phyloP scores from a whole-genome alignment of 1,284 basidiomycete genomes.

The Neonothopanus nambi region DNA sequence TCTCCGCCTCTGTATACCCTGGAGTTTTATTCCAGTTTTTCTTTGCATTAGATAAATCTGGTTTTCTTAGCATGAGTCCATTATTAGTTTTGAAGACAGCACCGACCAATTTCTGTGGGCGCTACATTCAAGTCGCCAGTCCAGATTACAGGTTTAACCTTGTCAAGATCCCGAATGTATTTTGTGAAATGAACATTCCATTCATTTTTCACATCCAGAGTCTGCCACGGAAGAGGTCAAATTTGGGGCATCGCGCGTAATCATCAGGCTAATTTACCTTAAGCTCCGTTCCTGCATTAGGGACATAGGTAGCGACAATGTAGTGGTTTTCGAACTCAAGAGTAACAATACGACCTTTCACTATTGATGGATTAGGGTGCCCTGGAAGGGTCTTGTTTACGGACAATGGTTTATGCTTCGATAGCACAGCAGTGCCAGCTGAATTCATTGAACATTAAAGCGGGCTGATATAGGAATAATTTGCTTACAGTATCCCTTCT shows the following conservation, averaged over 20 bases:
- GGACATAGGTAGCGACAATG: slow-evolving; percentile 82
- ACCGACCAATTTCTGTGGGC: slow-evolving; percentile 66
- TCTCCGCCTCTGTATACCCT: slow-evolving; percentile 82
- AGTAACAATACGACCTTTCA: slow-evolving; percentile 80
- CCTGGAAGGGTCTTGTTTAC: slow-evolving; percentile 69
- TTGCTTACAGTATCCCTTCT: slow-evolving; percentile 71
- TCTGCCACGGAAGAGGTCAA: slow-evolving; percentile 41
- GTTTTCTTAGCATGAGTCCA: background rate
- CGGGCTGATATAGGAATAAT: background rate
- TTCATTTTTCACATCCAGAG: slow-evolving; percentile 67
- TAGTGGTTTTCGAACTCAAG: slow-evolving; percentile 77
- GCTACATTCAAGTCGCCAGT: slow-evolving; percentile 89
- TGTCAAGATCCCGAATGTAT: slow-evolving; percentile 73
- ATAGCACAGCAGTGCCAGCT: slow-evolving; percentile 85
- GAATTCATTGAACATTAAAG: slow-evolving; percentile 5
- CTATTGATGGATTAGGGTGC: slow-evolving; percentile 59
- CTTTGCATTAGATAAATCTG: slow-evolving; percentile 68
- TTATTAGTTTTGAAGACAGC: background rate
- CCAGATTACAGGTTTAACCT: slow-evolving; percentile 85
- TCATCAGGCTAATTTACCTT: slow-evolving; percentile 52
- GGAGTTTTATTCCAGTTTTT: slow-evolving; percentile 79
- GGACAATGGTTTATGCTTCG: slow-evolving; percentile 74
- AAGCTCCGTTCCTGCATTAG: slow-evolving; percentile 81
- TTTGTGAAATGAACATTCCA: slow-evolving; percentile 78
- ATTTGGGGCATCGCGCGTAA: background rate